These are phyloP conservation scores for Apiospora aurea DNA, from an alignment of 2,329 filamentous ascomycete genomes.

Conservation along the genomic window DNA sequence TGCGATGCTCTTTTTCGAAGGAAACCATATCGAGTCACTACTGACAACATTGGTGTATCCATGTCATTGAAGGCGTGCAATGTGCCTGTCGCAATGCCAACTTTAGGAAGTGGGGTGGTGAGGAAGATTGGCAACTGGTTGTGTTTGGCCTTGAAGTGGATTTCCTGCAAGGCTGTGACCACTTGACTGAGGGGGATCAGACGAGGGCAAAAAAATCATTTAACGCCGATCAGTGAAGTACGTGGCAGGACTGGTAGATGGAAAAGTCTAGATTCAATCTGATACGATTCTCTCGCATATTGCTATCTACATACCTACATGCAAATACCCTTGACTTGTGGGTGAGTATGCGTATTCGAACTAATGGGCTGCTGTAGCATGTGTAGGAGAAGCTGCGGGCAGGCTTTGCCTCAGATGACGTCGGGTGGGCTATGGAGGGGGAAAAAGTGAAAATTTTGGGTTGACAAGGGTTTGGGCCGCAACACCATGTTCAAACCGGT, in stretches of 20 bases:
- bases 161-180: conserved; percentile 13
- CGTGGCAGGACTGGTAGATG: background rate
- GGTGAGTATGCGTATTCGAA: background rate
- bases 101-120: background rate
- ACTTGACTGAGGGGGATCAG: conserved; percentile 1
- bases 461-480: conserved; percentile 13
- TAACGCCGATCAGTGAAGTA: background rate
- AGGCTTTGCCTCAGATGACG: conserved; percentile 10
- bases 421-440: conserved; percentile 3
- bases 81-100: conserved; percentile 2
- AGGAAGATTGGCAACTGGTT: background rate
- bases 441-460: background rate
- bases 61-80: background rate
- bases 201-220: background rate
- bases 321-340: background rate
- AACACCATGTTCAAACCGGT: conserved; percentile 7
- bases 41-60: background rate
- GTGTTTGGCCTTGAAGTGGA: background rate
- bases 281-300: background rate
- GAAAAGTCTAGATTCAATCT: background rate
- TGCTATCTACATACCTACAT: background rate
- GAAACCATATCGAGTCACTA: background rate
- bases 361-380: background rate
- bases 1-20: background rate
- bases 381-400: background rate